These are phyloP conservation scores for Postia placenta DNA, from an alignment of 768 basidiomycete species.

Conservation along the genomic window DNA sequence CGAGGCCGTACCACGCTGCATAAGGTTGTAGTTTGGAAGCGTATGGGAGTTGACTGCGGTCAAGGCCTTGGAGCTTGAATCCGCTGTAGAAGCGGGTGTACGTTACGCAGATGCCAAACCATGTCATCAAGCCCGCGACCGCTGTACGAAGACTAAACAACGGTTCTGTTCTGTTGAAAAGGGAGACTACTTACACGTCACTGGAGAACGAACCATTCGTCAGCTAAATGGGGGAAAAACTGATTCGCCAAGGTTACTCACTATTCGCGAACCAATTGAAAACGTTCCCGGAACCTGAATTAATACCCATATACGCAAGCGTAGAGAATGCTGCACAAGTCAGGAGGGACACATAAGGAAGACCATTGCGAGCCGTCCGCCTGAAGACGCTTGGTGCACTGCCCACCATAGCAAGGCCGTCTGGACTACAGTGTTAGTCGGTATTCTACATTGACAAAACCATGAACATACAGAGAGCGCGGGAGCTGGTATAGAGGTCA, in stretches of 20 bases:
- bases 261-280: constrained; percentile 76
- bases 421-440: constrained; percentile 27
- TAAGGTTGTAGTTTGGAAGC: constrained; percentile 61
- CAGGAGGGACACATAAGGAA: constrained; percentile 71
- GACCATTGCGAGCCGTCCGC: constrained; percentile 60
- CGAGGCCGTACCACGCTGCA: constrained; percentile 51
- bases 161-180: neutral
- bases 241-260: too few relatives aligned
- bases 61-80: constrained; percentile 71
- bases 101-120: constrained; percentile 42
- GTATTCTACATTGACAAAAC: neutral
- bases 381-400: constrained; percentile 82
- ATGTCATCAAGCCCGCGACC: constrained; percentile 40
- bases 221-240: too few relatives aligned
- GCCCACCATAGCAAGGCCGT: constrained; percentile 73
- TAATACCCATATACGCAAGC: constrained; percentile 81
- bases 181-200: constrained; percentile 4
- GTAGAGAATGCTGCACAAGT: constrained; percentile 60
- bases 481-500: constrained; percentile 85
- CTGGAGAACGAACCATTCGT: constrained; percentile 19
- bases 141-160: constrained; percentile 23
- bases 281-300: constrained; percentile 57
- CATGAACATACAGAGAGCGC: constrained; percentile 64
- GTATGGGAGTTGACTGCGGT: constrained; percentile 69
- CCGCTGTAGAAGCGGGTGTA: constrained; percentile 79